These are phyloP conservation scores for Comarum palustre DNA, from an alignment of 306 rosid genomes.

Conservation along the genomic window DNA sequence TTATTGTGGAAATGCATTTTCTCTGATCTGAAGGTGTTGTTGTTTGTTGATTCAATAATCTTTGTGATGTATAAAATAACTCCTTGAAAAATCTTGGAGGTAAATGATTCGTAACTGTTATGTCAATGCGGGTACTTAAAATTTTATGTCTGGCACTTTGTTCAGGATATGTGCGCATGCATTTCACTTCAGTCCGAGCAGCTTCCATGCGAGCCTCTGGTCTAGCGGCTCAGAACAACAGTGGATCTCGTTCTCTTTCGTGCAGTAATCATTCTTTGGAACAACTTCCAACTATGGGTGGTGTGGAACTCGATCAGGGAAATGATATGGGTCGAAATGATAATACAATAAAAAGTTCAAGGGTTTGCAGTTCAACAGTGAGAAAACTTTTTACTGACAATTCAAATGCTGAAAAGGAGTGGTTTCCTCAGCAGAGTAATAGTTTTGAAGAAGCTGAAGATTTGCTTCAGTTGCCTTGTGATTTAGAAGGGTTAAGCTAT, in stretches of 20 bases:
- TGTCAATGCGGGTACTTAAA: neutral
- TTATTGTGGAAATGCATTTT: neutral
- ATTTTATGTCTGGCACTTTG: slow-evolving; percentile 21
- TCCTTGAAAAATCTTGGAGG: neutral
- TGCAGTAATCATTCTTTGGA: slow-evolving; percentile 28
- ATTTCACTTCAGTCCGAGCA: slow-evolving; percentile 47
- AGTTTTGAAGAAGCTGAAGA: slow-evolving; percentile 31
- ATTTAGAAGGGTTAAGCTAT: slow-evolving; percentile 70
- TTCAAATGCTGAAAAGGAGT: slow-evolving; percentile 32
- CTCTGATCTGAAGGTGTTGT: neutral
- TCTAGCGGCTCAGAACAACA: slow-evolving; percentile 41
- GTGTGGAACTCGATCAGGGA: slow-evolving; percentile 32
- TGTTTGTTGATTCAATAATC: neutral
- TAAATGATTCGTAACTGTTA: neutral
- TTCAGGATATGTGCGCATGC: slow-evolving; percentile 47
- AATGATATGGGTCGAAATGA: slow-evolving; percentile 17
- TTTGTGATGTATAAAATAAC: neutral
- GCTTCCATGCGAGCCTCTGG: slow-evolving; percentile 54
- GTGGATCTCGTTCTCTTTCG: slow-evolving; percentile 29
- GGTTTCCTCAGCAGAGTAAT: slow-evolving; percentile 26
- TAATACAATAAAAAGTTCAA: slow-evolving; percentile 27
- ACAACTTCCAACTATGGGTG: slow-evolving; percentile 31
- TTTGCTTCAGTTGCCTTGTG: slow-evolving; percentile 38
- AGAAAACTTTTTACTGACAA: slow-evolving; percentile 77
- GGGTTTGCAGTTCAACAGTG: slow-evolving; percentile 46